Percentiles rank a stretch among this genome's conserved stretches.
Evolutionary conservation across 768 basidiomycete genomes (phyloP).

Genomic region (Mycena leptocephala): DNA sequence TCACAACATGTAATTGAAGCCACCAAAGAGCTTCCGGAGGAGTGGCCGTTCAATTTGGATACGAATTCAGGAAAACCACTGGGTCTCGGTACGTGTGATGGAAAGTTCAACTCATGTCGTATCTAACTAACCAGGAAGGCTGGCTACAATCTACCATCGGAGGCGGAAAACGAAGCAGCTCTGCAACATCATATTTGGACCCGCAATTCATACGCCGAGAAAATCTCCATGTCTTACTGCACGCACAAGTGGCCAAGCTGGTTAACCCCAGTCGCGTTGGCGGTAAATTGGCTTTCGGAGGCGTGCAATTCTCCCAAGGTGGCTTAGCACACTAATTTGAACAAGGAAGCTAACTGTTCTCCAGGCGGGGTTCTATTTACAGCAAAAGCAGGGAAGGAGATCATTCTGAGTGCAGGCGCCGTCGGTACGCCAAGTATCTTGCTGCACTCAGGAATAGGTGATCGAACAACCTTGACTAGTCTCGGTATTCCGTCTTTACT

Average conservation of each 20-base stretch:
- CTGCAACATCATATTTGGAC: neutral
- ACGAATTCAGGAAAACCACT: constrained; percentile 51
- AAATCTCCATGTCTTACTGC: neutral
- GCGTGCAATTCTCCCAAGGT: neutral
- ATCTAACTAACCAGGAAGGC: neutral
- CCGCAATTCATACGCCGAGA: neutral
- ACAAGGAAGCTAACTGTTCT: too few relatives aligned
- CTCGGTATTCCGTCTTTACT: too few relatives aligned
- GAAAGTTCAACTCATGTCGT: neutral
- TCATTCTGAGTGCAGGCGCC: constrained; percentile 51
- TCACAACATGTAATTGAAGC: constrained; percentile 55
- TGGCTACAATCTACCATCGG: neutral
- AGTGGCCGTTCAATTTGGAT: constrained; percentile 56
- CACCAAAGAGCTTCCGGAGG: constrained; percentile 47
- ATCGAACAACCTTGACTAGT: too few relatives aligned
- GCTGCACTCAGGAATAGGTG: constrained; percentile 49
- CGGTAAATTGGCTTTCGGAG: neutral
- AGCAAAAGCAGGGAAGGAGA: constrained; percentile 44
- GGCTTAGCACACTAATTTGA: neutral
- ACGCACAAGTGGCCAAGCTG: neutral
- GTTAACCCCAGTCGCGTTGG: neutral
- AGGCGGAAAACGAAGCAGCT: neutral
- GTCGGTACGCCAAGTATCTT: constrained; percentile 47
- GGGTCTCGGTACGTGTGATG: constrained; percentile 45
- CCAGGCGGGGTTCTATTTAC: neutral